Conservation (phyloP, 345 rosid species). For the Cardamine chenopodiifolia region DNA sequence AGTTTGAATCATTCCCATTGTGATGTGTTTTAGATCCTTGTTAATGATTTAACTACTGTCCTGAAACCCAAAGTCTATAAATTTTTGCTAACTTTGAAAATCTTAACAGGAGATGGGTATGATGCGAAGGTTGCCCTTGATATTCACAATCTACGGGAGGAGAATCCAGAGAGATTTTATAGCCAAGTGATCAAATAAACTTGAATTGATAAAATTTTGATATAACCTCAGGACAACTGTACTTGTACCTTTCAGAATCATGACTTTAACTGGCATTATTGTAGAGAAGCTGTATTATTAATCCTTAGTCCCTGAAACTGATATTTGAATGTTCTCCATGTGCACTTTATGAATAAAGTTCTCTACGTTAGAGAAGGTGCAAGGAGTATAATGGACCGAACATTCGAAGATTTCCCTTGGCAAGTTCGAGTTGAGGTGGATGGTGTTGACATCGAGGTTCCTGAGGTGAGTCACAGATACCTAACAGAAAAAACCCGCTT, state of each 20-base stretch:
- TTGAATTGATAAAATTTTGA: neutral
- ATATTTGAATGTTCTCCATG: slow-evolving; percentile 18
- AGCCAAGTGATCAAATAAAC: slow-evolving; percentile 59
- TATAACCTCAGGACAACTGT: neutral
- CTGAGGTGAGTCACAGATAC: slow-evolving; percentile 62
- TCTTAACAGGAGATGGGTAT: slow-evolving; percentile 72
- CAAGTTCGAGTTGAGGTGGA: slow-evolving; percentile 89
- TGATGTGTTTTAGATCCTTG: neutral
- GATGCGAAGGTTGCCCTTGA: slow-evolving; percentile 95
- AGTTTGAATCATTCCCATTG: neutral
- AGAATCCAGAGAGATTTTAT: slow-evolving; percentile 82
- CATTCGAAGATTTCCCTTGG: slow-evolving; percentile 84
- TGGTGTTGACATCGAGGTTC: slow-evolving; percentile 81
- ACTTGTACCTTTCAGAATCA: neutral
- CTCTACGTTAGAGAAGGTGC: slow-evolving; percentile 96
- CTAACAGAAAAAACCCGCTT: neutral
- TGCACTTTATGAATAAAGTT: slow-evolving; percentile 93
- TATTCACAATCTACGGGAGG: slow-evolving; percentile 80
- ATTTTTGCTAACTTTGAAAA: neutral
- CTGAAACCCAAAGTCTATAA: slow-evolving; percentile 3
- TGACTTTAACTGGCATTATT: neutral
- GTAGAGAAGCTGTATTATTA: neutral
- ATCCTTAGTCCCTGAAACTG: slow-evolving; percentile 1
- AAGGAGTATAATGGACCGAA: slow-evolving; percentile 86
- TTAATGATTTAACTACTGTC: neutral